phyloP scores from a whole-genome alignment of 345 rosid species.

The Eutrema japonicum region DNA sequence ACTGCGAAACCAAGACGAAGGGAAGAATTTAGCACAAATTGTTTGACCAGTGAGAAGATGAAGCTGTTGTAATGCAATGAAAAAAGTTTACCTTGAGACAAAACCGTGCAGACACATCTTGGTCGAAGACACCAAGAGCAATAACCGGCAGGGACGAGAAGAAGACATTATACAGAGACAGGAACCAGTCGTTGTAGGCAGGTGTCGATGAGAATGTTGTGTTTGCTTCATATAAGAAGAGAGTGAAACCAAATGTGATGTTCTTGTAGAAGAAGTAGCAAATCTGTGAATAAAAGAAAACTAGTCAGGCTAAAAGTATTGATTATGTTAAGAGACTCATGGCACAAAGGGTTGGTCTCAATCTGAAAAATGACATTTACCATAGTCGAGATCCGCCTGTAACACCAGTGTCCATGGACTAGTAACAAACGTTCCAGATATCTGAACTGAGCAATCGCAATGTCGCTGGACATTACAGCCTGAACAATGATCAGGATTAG shows the following conservation, averaged over 20 bases:
- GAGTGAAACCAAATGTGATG: slow-evolving; percentile 70
- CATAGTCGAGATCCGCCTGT: slow-evolving; percentile 85
- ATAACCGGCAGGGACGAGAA: slow-evolving; percentile 81
- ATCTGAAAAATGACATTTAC: slow-evolving; percentile 44
- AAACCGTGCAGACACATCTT: slow-evolving; percentile 75
- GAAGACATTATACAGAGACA: slow-evolving; percentile 74
- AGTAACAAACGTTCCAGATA: slow-evolving; percentile 89
- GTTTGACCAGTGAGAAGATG: slow-evolving; percentile 20
- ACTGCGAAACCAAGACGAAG: slow-evolving; percentile 49
- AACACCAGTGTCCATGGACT: slow-evolving; percentile 99
- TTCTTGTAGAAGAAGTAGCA: slow-evolving; percentile 99
- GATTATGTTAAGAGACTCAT: slow-evolving; percentile 10
- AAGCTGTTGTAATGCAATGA: slow-evolving; percentile 8
- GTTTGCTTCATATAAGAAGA: slow-evolving; percentile 73
- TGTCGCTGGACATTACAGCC: slow-evolving; percentile 98
- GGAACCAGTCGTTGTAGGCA: slow-evolving; percentile 79
- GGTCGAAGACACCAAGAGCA: slow-evolving; percentile 89
- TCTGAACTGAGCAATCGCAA: slow-evolving; percentile 90
- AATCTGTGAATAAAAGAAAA: slow-evolving; percentile 55
- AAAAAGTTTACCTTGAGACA: slow-evolving; percentile 63
- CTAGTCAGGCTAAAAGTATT: slow-evolving; percentile 9
- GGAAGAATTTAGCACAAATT: slow-evolving; percentile 3
- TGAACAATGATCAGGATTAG: slow-evolving; percentile 39
- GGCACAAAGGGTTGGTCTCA: slow-evolving; percentile 18
- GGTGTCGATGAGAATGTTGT: slow-evolving; percentile 85